A percentile compares a stretch with the other conserved stretches of the same genome.
Evolutionary conservation across 305 asterid species (phyloP).

Genomic region (Fraxinus paxiana): DNA sequence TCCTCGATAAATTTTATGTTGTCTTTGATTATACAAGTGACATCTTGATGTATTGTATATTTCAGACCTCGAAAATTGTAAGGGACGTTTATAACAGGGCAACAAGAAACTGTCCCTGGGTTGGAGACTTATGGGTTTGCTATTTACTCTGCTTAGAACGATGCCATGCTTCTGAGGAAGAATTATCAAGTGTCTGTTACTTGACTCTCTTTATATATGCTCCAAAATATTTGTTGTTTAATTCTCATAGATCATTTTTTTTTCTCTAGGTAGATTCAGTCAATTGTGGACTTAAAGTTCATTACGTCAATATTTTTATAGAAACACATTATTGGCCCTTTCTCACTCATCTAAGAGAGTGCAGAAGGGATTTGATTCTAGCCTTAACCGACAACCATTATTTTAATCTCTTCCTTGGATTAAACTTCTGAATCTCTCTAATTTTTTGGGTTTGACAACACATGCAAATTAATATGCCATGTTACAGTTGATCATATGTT

Average conservation of each 20-base stretch:
- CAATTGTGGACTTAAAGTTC: background rate
- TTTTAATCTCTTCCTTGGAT: background rate
- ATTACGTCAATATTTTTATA: background rate
- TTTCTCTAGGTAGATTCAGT: slow-evolving; percentile 12
- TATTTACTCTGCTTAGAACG: slow-evolving; percentile 80
- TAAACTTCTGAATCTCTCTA: background rate
- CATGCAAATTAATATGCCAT: background rate
- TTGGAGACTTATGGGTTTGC: slow-evolving; percentile 84
- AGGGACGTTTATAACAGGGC: slow-evolving; percentile 78
- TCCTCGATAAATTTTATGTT: slow-evolving; percentile 13
- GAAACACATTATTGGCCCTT: background rate
- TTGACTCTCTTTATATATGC: slow-evolving; percentile 13
- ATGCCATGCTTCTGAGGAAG: slow-evolving; percentile 66
- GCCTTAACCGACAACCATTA: slow-evolving; percentile 4
- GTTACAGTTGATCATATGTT: background rate
- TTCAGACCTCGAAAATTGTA: slow-evolving; percentile 74
- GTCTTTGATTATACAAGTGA: slow-evolving; percentile 8
- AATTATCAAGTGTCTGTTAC: slow-evolving; percentile 58
- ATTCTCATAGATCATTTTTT: background rate
- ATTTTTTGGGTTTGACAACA: background rate
- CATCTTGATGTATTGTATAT: slow-evolving; percentile 21
- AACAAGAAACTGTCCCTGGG: slow-evolving; percentile 91
- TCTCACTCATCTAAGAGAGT: background rate
- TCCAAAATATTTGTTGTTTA: slow-evolving; percentile 11
- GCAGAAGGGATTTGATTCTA: background rate